These are phyloP conservation scores for Cyclotella baltica DNA, from an alignment of 108 stramenopile species.

Conservation along the genomic window DNA sequence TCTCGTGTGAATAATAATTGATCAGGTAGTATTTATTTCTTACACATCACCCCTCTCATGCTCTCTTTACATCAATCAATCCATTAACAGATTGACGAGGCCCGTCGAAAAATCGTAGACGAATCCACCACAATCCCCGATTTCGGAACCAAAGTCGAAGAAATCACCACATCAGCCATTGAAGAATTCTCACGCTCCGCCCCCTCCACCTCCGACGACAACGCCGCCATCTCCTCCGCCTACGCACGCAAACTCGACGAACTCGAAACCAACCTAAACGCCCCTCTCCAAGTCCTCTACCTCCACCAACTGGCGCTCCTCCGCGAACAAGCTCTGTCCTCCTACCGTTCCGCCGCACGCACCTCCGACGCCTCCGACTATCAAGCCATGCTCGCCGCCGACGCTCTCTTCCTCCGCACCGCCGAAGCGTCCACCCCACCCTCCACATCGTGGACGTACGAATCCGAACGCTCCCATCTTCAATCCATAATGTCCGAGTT, in stretches of 20 bases:
- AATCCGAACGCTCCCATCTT: constrained; percentile 78
- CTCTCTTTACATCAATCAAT: background rate
- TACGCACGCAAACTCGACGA: constrained; percentile 91
- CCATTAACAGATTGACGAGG: constrained; percentile 70
- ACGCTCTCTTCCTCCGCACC: constrained; percentile 80
- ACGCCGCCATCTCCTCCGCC: constrained; percentile 62
- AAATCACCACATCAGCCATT: constrained; percentile 89
- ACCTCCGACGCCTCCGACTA: constrained; percentile 89
- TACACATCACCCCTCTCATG: background rate
- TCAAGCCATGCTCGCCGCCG: constrained; percentile 95
- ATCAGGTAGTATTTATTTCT: background rate
- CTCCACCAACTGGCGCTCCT: constrained; percentile 85
- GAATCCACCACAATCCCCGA: constrained; percentile 69
- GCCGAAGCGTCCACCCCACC: constrained; percentile 90
- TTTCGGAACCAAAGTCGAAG: constrained; percentile 89
- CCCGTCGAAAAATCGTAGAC: constrained; percentile 77
- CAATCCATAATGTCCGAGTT: constrained; percentile 89
- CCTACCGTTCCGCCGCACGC: constrained; percentile 80
- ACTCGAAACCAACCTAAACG: constrained; percentile 89
- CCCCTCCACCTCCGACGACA: constrained; percentile 79
- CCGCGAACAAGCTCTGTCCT: constrained; percentile 87
- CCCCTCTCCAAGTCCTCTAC: constrained; percentile 93
- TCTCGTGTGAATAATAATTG: background rate
- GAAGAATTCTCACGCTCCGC: constrained; percentile 90
- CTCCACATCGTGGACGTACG: constrained; percentile 88